Evolutionary conservation across 2,329 filamentous ascomycete species (phyloP), one percentile per base, ranked within the genome.

Genomic region (Penicillium brevicompactum): DNA sequence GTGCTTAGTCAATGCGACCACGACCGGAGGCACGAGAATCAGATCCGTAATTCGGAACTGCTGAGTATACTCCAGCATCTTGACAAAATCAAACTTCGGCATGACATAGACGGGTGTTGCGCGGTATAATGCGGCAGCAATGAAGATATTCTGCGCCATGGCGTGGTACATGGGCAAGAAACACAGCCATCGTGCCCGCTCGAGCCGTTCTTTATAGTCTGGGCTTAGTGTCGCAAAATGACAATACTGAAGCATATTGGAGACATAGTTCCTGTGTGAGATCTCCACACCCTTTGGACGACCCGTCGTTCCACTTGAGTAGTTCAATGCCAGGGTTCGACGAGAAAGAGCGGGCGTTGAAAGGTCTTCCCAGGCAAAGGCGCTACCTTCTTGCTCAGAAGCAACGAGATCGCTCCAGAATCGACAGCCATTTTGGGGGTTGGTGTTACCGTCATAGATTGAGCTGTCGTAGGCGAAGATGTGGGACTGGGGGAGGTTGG

Each of bases 271-370:
- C 56, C 80, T 78, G 72, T 95, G 91, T n/a, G 86, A 85, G 60
- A 94, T 88, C 73, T 89, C 86, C 13, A 94, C 91, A 10, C 91
- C 91, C 70, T 95, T 95, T 9, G 91, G 90, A 4, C 91, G 80
- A 6, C 91, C 91, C 0, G 91, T 95, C 1, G 89, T 92, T 10
- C 90, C 77, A 47, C 70, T 73, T 60, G 85, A 89, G 74, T 93
- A 95, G 72, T 95, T 94, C 58, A 95, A 82, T 22, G 85, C 87
- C 62, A 87, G 63, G 3, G 69, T 72, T n/a, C 57, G 62, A 42
- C 62, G 56, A 2, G 70, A 61, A 38, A 61, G 46, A 5, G 63
- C 84, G 1, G 84, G 83, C 5, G 66, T 73, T 8, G 58, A 42
- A 9, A 70, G 53, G 3, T 68, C 60, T 14, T 82, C 70, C 90